Evolutionary conservation across 2,329 filamentous ascomycete species (phyloP), one percentile per base, ranked within the genome.

Genomic region (Monosporascus ibericus): DNA sequence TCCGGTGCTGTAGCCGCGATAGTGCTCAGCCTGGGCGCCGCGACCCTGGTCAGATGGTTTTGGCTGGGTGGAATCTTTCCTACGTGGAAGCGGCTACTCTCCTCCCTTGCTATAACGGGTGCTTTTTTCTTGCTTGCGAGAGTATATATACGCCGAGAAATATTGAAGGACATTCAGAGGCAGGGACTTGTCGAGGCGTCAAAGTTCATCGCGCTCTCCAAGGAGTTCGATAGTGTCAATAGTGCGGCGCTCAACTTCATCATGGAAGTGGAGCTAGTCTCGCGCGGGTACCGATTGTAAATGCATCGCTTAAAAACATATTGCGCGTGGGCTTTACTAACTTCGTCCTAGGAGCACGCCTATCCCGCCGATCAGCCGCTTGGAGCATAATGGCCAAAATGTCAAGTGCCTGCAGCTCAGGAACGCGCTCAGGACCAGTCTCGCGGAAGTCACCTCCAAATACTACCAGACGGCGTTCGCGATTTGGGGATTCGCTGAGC

Each of bases 291-390:
- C 53, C 61, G 66, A 60, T 57, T 68, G 66, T 67, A 58, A 61
- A 34, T 25, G 24, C 27, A n/a, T 37, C n/a, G 20, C n/a, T 15
- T 27, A 40, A 18, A 15, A 20, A 36, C 30, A 6, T 8, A 15
- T 42, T 11, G 17, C 34, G 15, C 8, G 30, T n/a, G 7, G 11
- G 44, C 44, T 36, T 36, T 24, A 52, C 60, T 63, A 53, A 61
- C 36, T 34, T 42, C 36, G 36, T 22, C 53, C 55, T 50, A 95
- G 90, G 72, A 95, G 90, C 75, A 87, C 85, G 17, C 92, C 92
- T 24, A 73, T 97, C 37, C 92, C 94, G 6, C 94, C 94, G n/a
- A 87, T 96, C 55, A 95, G 88, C 59, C 84, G 92, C 46, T 77
- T 99, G 34, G 94, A 99, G 67, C 90, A 95, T 60, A 85, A 85